phyloP scores from a whole-genome alignment of 768 basidiomycete species.

The Boletus rex-veris region DNA sequence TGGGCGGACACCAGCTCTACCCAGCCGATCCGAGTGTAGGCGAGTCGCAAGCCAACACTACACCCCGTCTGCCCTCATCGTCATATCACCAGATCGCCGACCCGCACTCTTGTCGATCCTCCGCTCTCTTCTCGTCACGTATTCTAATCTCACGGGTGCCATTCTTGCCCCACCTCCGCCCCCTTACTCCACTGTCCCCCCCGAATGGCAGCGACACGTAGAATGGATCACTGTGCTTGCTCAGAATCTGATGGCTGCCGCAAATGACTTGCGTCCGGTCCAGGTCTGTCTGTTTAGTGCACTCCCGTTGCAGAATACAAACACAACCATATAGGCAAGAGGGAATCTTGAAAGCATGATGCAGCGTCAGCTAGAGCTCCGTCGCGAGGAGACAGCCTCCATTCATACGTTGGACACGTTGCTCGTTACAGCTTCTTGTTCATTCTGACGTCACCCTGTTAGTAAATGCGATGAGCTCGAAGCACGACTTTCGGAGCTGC shows the following conservation, averaged over 20 bases:
- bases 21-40: conserved; percentile 68
- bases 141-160: conserved; percentile 68
- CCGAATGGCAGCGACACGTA: conserved; percentile 71
- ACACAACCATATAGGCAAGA: conserved; percentile 53
- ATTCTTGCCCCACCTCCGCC: conserved; percentile 64
- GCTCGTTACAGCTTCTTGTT: background rate
- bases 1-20: conserved; percentile 79
- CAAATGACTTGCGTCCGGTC: conserved; percentile 85
- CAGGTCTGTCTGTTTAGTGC: conserved; percentile 50
- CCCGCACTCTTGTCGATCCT: conserved; percentile 70
- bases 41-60: conserved; percentile 27
- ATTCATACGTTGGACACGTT: conserved; percentile 59
- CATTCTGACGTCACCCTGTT: conserved; percentile 7
- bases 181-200: conserved; percentile 39
- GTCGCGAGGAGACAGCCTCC: conserved; percentile 64
- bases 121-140: conserved; percentile 75
- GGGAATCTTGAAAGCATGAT: conserved; percentile 81
- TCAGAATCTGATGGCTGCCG: conserved; percentile 86
- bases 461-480: conserved; percentile 76
- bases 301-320: background rate
- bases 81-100: conserved; percentile 58
- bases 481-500: conserved; percentile 55
- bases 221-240: conserved; percentile 81
- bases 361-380: conserved; percentile 69
- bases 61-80: conserved; percentile 3